Base-by-base conservation (phyloP, 2,329 filamentous ascomycete genomes). In the Drechslerella stenobrocha region DNA sequence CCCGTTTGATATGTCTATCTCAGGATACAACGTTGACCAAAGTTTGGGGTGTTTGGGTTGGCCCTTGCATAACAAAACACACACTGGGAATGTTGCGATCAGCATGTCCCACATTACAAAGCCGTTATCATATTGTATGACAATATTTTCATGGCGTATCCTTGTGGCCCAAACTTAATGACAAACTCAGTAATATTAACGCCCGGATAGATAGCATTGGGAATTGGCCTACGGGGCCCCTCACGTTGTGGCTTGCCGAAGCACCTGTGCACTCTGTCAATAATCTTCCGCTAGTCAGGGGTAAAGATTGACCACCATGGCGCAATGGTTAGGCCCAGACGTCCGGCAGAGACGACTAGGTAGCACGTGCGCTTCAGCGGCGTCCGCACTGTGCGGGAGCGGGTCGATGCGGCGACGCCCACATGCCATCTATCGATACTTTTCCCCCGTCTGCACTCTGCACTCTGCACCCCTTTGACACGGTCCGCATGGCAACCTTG, bases 201-300 rank as follows among this genome's bases (percentile, higher is more conserved):
- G 15, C 3, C 34, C 5, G 34, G 34, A 11, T n/a, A n/a, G 7
- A n/a, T 15, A 37, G 34, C 7, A n/a, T 4, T 37, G n/a, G 4
- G 13, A 7, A 30, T 30, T 5, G 11, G 11, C 5, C 5, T 30
- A 11, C 28, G 28, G 28, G 28, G 28, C 28, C 5, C 28, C 11
- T 30, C 28, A 30, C 5, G 11, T 30, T n/a, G 34, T 37, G 34
- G 34, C n/a, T 37, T 37, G 8, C 34, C n/a, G 8, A 4, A 37
- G 34, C 6, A 42, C n/a, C 37, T 42, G 37, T 42, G 37, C 37
- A 20, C 37, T 18, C 37, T 42, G 37, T 42, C 37, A 42, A 42
- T 20, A 42, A 37, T 20, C 8, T 9, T 42, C 37, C 37, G 15
- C 37, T 18, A 5, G 37, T 18, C 37, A 42, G 37, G 37, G 37